Conservation (phyloP, 2,329 filamentous ascomycete species). For the Dissoconium aciculare region DNA sequence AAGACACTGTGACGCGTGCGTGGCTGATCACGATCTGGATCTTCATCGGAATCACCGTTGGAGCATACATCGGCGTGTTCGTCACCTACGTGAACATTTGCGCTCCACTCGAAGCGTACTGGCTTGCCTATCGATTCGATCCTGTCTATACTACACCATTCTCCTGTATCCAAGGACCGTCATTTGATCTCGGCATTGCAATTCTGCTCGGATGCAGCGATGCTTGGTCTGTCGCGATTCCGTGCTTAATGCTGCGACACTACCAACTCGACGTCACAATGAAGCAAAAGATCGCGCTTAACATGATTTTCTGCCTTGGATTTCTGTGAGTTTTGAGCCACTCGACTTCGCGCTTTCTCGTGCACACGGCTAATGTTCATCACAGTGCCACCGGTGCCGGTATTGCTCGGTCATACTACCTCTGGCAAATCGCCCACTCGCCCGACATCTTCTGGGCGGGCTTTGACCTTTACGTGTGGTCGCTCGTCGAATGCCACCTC, state of each 20-base stretch:
- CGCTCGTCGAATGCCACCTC: slow-evolving; percentile 17
- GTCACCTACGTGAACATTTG: slow-evolving; percentile 13
- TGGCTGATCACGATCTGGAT: slow-evolving; percentile 13
- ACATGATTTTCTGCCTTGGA: slow-evolving; percentile 14
- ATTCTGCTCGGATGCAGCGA: slow-evolving; percentile 14
- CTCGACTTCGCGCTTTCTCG: background rate
- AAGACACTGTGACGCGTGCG: slow-evolving; percentile 8
- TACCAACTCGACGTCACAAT: slow-evolving; percentile 1
- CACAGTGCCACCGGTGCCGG: slow-evolving; percentile 14
- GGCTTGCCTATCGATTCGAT: slow-evolving; percentile 9
- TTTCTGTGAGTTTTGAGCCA: slow-evolving; percentile 6
- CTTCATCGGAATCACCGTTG: slow-evolving; percentile 12
- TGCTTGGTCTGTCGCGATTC: slow-evolving; percentile 14
- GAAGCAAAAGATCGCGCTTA: slow-evolving; percentile 14
- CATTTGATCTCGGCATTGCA: slow-evolving; percentile 7
- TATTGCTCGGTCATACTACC: slow-evolving; percentile 14
- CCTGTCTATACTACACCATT: slow-evolving; percentile 7
- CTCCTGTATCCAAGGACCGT: slow-evolving; percentile 8
- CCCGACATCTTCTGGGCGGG: slow-evolving; percentile 16
- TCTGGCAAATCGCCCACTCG: slow-evolving; percentile 11
- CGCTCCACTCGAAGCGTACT: slow-evolving; percentile 13
- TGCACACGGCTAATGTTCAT: slow-evolving; percentile 1
- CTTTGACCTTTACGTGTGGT: slow-evolving; percentile 18
- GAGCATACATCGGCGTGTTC: slow-evolving; percentile 11
- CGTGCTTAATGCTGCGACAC: slow-evolving; percentile 7